Percentiles rank a stretch among this genome's conserved stretches.
These are phyloP conservation scores for Garcia nutans DNA, from an alignment of 345 rosid genomes.

Conservation along the genomic window DNA sequence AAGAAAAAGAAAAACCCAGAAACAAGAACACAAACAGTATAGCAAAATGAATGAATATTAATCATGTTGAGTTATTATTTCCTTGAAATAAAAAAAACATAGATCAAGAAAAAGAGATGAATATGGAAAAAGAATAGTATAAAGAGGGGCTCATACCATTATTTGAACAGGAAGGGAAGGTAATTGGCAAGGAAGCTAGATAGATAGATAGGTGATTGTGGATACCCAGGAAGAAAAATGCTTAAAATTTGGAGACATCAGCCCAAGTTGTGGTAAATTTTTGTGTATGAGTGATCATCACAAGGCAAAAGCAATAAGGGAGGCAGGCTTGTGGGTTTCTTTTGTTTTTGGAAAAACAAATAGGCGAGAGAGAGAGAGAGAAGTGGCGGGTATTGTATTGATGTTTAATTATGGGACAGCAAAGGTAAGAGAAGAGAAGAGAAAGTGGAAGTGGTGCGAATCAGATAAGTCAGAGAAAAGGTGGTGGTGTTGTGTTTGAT, in stretches of 20 bases:
- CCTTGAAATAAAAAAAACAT: background rate
- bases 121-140: background rate
- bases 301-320: constrained; percentile 1
- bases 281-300: constrained; percentile 16
- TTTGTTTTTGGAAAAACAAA: constrained; percentile 16
- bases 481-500: constrained; percentile 17
- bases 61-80: background rate
- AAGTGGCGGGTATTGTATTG: constrained; percentile 19
- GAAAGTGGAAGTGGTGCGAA: constrained; percentile 40
- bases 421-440: constrained; percentile 37
- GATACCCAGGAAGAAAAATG: constrained; percentile 33
- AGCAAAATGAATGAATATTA: background rate
- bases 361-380: constrained; percentile 23
- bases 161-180: constrained; percentile 11
- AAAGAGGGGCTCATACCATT: constrained; percentile 8
- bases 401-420: constrained; percentile 61
- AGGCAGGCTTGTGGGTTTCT: constrained; percentile 7
- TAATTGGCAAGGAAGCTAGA: constrained; percentile 26
- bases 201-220: background rate
- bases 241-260: constrained; percentile 27
- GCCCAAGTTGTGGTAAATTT: background rate
- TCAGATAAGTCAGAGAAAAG: constrained; percentile 45
- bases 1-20: background rate
- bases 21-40: background rate
- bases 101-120: background rate